Percentiles rank a stretch among this genome's conserved stretches.
Evolutionary conservation across 495 filamentous ascomycete genomes (phyloP).

Genomic region (Penicillium cinerascens): DNA sequence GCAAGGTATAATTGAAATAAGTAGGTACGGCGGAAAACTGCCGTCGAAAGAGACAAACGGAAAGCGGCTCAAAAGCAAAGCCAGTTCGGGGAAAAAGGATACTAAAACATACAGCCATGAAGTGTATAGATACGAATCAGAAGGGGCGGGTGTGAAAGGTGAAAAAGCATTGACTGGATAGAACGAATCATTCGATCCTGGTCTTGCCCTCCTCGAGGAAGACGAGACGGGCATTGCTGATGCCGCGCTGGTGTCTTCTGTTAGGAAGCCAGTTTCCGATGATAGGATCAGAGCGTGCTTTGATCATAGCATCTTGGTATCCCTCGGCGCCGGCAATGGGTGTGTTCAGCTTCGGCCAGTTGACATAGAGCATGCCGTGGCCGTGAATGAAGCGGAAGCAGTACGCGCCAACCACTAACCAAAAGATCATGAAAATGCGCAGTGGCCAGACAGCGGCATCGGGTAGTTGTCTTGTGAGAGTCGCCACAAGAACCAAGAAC

Average conservation of each 20-base stretch:
- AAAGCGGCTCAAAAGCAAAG: conserved; percentile 8
- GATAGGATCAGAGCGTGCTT: conserved; percentile 70
- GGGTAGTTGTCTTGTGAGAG: conserved; percentile 64
- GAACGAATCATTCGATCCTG: conserved; percentile 67
- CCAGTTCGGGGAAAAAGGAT: conserved; percentile 6
- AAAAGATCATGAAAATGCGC: conserved; percentile 72
- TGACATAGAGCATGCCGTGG: conserved; percentile 92
- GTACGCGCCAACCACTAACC: conserved; percentile 65
- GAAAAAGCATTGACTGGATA: neutral
- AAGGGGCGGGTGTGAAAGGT: conserved; percentile 1
- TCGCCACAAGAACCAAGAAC: conserved; percentile 79
- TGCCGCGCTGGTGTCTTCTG: conserved; percentile 65
- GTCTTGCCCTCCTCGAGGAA: conserved; percentile 95
- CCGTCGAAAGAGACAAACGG: conserved; percentile 9
- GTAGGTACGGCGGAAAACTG: conserved; percentile 1
- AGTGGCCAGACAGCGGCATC: conserved; percentile 72
- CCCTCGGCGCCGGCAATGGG: conserved; percentile 80
- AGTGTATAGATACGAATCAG: conserved; percentile 15
- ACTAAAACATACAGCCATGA: conserved; percentile 25
- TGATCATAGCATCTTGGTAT: conserved; percentile 78
- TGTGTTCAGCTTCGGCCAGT: conserved; percentile 94
- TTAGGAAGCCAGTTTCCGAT: conserved; percentile 65
- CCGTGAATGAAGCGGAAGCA: conserved; percentile 66
- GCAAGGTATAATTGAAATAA: neutral
- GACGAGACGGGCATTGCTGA: conserved; percentile 71